phyloP scores from a whole-genome alignment of 306 rosid genomes.

The Sicyos baderoa region DNA sequence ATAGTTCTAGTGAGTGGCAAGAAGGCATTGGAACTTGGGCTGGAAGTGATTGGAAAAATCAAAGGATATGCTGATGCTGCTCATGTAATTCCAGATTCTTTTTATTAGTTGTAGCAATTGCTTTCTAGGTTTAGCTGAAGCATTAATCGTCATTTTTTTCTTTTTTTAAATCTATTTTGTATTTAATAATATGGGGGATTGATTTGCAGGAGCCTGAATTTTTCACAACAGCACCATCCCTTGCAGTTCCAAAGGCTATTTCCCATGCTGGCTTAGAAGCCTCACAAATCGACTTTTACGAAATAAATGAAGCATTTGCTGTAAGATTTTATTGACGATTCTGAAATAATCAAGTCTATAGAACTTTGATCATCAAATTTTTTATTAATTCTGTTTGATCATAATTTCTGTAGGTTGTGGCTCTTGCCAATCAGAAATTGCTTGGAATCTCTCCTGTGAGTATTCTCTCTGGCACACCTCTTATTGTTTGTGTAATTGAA shows the following conservation, averaged over 20 bases:
- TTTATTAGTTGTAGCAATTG: conserved; percentile 8
- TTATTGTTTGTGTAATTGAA: neutral
- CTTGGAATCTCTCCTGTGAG: conserved; percentile 79
- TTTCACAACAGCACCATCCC: conserved; percentile 93
- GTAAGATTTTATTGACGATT: conserved; percentile 36
- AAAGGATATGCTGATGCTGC: conserved; percentile 95
- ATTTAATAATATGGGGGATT: conserved; percentile 23
- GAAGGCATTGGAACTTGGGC: conserved; percentile 72
- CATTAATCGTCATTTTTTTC: neutral
- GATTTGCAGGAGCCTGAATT: conserved; percentile 79
- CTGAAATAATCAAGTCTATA: conserved; percentile 5
- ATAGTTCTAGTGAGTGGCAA: conserved; percentile 92
- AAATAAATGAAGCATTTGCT: conserved; percentile 93
- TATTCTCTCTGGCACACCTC: conserved; percentile 11
- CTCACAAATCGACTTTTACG: conserved; percentile 74
- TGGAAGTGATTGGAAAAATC: conserved; percentile 85
- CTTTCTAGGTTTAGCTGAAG: conserved; percentile 6
- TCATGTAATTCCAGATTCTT: conserved; percentile 47
- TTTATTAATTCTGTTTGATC: neutral
- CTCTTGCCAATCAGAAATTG: conserved; percentile 90
- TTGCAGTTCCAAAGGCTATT: conserved; percentile 93
- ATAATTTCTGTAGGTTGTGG: conserved; percentile 61
- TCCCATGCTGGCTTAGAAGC: conserved; percentile 73
- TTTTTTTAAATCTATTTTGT: neutral
- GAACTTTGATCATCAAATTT: conserved; percentile 15